Base-by-base conservation (phyloP, 352 stramenopile genomes). In the Phytophthora sp. region DNA sequence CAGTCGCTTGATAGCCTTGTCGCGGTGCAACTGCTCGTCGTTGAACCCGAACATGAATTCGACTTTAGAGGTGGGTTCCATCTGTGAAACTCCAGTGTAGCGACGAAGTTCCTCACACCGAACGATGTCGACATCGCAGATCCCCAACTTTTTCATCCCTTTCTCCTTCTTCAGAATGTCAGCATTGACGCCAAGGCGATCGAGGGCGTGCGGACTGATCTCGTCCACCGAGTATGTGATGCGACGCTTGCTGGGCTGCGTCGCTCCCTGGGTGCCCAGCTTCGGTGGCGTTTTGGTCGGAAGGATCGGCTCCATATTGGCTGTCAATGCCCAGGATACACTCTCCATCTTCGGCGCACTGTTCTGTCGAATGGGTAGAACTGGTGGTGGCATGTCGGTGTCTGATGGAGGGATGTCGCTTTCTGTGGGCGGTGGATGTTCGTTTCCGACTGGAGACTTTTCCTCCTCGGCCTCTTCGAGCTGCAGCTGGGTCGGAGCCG, bases 121-220 rank as follows among this genome's bases (percentile, higher is more conserved):
- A 20, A 61, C 38, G 28, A 89, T 84, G 55, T 89, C 79, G 24
- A 81, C 65, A 51, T 91, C 82, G 46, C 72, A 88, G 59, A 89
- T 88, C 8, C 82, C 79, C 23, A 91, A 66, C 55, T 91, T 91
- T 62, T 89, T 87, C 82, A 91, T 89, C 20, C 77, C 77, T 24
- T 89, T 91, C 50, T 91, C 82, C 27, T 88, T 84, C 54, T 82
- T 83, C 58, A 90, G 57, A 7, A 87, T 84, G 24, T 88, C 81
- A 0, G 60, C 8, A 38, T 82, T 82, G n/a, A 91, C 79, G 26
- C 82, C 82, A 28, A 89, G 76, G 31, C 76, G 75, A 48, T 84
- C 74, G 5, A 89, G 62, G 2, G 77, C 75, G 45, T 86, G 76
- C 17, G 46, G 74, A 54, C 76, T 86, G 49, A 88, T 43, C 7